Evolutionary conservation across 768 basidiomycete species (phyloP).

Genomic region (Termitomyces bulborhizus): DNA sequence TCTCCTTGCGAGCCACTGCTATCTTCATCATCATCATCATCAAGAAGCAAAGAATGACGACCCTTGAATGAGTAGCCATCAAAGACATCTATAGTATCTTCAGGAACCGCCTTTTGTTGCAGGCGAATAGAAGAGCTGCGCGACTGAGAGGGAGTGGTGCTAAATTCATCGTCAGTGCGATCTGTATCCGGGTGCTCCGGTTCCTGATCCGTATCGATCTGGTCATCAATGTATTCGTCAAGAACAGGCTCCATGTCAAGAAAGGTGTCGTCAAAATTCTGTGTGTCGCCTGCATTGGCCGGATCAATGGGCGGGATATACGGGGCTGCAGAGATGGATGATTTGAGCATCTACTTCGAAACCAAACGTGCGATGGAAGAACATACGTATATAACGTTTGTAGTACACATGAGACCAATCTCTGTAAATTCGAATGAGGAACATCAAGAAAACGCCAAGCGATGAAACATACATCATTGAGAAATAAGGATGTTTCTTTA

Average conservation of each 20-base stretch:
- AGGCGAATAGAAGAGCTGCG: constrained; percentile 66
- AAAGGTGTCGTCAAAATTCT: constrained; percentile 97
- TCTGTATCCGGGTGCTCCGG: constrained; percentile 64
- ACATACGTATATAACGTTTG: constrained; percentile 88
- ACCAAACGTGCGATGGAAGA: constrained; percentile 6
- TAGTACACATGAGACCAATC: constrained; percentile 94
- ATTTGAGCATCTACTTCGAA: background rate
- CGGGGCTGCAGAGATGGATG: constrained; percentile 48
- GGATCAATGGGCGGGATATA: constrained; percentile 92
- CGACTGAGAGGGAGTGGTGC: constrained; percentile 75
- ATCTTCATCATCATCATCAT: constrained; percentile 62
- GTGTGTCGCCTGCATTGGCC: constrained; percentile 89
- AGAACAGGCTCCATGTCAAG: constrained; percentile 92
- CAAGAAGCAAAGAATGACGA: constrained; percentile 70
- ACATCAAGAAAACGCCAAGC: constrained; percentile 3
- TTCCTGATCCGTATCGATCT: constrained; percentile 65
- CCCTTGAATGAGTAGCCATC: constrained; percentile 95
- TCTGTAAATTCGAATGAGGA: constrained; percentile 34
- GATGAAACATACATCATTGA: constrained; percentile 70
- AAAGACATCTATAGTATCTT: constrained; percentile 71
- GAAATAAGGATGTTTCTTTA: constrained; percentile 94
- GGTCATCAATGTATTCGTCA: constrained; percentile 64
- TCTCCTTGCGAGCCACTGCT: constrained; percentile 36
- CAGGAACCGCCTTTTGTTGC: constrained; percentile 25
- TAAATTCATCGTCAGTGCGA: constrained; percentile 67